Base-by-base conservation (phyloP, 2,329 filamentous ascomycete genomes). In the Fusarium paranaense region DNA sequence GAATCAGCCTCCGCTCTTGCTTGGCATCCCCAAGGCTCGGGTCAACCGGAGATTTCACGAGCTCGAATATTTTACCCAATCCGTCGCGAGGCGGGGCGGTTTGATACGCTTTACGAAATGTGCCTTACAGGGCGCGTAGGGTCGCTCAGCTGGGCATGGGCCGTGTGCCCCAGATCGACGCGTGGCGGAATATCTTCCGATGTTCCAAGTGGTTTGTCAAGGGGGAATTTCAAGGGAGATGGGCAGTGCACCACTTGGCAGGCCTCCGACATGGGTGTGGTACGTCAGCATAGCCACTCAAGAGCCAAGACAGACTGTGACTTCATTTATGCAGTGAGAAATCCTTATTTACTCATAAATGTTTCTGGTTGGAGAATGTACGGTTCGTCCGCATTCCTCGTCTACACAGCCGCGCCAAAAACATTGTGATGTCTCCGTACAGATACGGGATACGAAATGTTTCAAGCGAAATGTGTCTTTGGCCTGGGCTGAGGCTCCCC, bases 401-500 rank as follows among this genome's bases (percentile, higher is more conserved):
- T 11, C 50, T n/a, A 47, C 47, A 52, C 27, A 54, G 50, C 50
- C 50, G 27, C 11, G 18, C 25, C 27, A 52, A 20, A 16, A 32
- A 30, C 47, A 32, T 30, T 32, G 18, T 33, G 47, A 52, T 16
- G 27, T 54, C 50, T 20, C 50, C 27, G 50, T 54, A n/a, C 50
- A 32, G 50, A 54, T 32, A 54, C 27, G 50, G 27, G n/a, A 54
- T 54, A 54, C 50, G 50, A 32, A 32, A 54, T 32, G 50, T 54
- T 38, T 70, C 50, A 77, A 40, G 67, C 64, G 66, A 81, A 81
- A 16, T 71, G 67, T 0, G 75, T 76, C 69, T 78, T 76, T 11
- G 82, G 82, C n/a, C 74, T 73, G 45, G 79, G 72, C 62, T 82
- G 40, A 37, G 79, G 69, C 63, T 81, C 77, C 1, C 90, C 90